phyloP scores from a whole-genome alignment of 1,284 basidiomycete genomes.

The Mycena sp. region DNA sequence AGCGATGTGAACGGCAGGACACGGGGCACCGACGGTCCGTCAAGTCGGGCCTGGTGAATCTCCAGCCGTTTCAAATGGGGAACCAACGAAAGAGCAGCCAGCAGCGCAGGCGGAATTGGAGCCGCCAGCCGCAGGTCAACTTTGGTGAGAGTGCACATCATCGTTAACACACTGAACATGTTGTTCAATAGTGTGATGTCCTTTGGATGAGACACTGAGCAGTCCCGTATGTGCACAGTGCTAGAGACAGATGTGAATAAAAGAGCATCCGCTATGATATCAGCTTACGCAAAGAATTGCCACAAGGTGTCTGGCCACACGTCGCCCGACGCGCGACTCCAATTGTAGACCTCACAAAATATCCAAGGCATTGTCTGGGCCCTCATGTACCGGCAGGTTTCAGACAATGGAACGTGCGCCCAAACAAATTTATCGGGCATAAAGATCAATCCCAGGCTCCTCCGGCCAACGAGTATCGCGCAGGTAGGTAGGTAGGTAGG shows the following conservation, averaged over 20 bases:
- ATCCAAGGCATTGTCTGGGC: slow-evolving; percentile 8
- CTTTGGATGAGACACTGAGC: background rate
- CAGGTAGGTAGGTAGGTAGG: too few species aligned
- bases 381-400: slow-evolving; percentile 2
- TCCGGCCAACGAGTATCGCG: too few species aligned
- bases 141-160: slow-evolving; percentile 1
- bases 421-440: too few species aligned
- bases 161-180: background rate
- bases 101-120: background rate
- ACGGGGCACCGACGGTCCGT: background rate
- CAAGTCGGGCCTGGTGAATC: slow-evolving; percentile 1
- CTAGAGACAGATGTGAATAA: background rate
- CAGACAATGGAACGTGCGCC: slow-evolving; percentile 5
- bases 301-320: slow-evolving; percentile 11
- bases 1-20: background rate
- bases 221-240: background rate
- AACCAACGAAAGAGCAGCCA: background rate
- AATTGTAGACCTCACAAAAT: slow-evolving; percentile 19
- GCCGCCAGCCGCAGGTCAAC: background rate
- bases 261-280: too few species aligned
- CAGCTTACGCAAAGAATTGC: slow-evolving; percentile 1
- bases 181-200: background rate
- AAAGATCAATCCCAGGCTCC: too few species aligned
- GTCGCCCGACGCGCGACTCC: background rate
- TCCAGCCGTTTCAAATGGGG: background rate